Evolutionary conservation across 768 basidiomycete genomes (phyloP).

Genomic region (Botryobasidium botryosum): DNA sequence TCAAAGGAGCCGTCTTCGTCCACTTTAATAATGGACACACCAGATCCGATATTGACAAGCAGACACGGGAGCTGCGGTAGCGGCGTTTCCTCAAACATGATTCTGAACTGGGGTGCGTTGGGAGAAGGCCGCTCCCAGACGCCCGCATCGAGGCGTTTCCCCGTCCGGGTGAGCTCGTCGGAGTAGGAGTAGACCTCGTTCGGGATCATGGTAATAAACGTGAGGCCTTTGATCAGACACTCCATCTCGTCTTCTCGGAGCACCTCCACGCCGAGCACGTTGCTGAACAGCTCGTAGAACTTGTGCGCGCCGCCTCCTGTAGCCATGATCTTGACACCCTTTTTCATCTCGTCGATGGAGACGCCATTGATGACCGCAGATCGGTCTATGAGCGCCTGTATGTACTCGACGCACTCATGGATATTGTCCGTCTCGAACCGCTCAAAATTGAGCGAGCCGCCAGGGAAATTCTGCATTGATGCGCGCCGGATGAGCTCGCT

Average conservation of each 20-base stretch:
- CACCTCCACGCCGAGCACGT: conserved; percentile 68
- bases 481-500: conserved; percentile 52
- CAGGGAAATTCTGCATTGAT: conserved; percentile 70
- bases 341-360: conserved; percentile 76
- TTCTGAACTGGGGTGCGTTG: conserved; percentile 73
- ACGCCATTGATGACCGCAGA: conserved; percentile 79
- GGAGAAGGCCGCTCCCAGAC: conserved; percentile 74
- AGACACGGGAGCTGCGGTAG: conserved; percentile 86
- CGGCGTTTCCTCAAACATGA: conserved; percentile 72
- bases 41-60: conserved; percentile 95
- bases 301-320: conserved; percentile 95
- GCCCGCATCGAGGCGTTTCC: not conserved
- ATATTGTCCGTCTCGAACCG: conserved; percentile 91
- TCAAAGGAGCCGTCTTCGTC: conserved; percentile 92
- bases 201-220: conserved; percentile 90
- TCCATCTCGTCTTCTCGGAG: conserved; percentile 96
- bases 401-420: conserved; percentile 66
- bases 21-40: conserved; percentile 93
- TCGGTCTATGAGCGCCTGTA: conserved; percentile 68
- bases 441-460: conserved; percentile 93
- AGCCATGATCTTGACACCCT: conserved; percentile 90
- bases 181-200: conserved; percentile 98
- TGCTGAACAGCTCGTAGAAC: conserved; percentile 70
- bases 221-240: conserved; percentile 88
- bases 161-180: conserved; percentile 75